Evolutionary conservation across 345 rosid genomes (phyloP), one percentile per base, ranked within the genome.

Genomic region (Dimocarpus longan): DNA sequence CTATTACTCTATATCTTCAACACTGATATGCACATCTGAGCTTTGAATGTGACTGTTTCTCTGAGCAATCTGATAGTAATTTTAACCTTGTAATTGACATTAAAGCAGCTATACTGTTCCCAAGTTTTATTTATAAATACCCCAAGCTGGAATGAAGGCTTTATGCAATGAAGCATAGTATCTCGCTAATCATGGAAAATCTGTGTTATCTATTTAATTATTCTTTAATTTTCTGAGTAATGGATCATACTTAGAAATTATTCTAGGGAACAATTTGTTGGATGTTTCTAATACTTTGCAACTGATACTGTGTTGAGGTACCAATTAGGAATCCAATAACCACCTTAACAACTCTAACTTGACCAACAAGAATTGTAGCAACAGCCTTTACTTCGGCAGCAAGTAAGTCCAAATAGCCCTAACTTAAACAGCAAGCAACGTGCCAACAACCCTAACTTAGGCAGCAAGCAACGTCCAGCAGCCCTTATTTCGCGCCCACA

Each of bases 21-120:
- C 67, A 57, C 32, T 76, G 80, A 67, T 57, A 32, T 62, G 32
- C 52, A 8, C 39, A 59, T 76, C 59, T 54, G 69, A 69, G n/a
- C 63, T n/a, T 46, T 52, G 64, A 8, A 21, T 39, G 19, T 40
- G 65, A 37, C 39, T 26, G 19, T 75, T 46, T 54, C 13, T 70
- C 12, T 44, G 40, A 54, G 66, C 65, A 60, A 22, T 60, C 65
- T 22, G 18, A 75, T 32, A 21, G 52, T 76, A 19, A 60, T 19
- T 66, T 1, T 76, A 12, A n/a, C 64, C 8, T 37, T 15, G 5
- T 65, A 39, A 50, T 39, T 66, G 68, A 37, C 6, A 3, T n/a
- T 52, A 52, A 50, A 28, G 48, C 32, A 76, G 19, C 39, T 52
- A 56, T 16, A 21, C 32, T 18, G 11, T 16, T 62, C 63, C 63